These are phyloP conservation scores for Heimioporus sp. DNA, from an alignment of 768 basidiomycete species.

Conservation along the genomic window DNA sequence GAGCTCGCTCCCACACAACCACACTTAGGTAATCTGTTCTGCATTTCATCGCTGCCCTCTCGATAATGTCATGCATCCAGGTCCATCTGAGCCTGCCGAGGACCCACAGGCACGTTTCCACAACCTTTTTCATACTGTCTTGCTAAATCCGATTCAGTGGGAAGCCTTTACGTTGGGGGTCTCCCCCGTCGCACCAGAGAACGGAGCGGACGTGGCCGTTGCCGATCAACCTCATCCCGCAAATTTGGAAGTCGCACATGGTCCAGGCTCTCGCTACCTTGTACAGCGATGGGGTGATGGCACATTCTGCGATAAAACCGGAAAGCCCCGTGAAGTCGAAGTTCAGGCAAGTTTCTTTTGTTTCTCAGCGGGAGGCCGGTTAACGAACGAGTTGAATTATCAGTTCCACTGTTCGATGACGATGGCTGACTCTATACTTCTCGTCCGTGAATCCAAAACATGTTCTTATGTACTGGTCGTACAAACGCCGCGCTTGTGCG, in stretches of 20 bases:
- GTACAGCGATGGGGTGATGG: constrained; percentile 92
- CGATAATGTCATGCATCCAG: constrained; percentile 38
- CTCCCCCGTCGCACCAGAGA: constrained; percentile 58
- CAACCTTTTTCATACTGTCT: constrained; percentile 20
- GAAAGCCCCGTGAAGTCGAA: constrained; percentile 84
- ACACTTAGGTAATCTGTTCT: constrained; percentile 54
- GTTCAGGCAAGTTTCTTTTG: constrained; percentile 67
- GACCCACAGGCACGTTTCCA: constrained; percentile 68
- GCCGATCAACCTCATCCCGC: constrained; percentile 62
- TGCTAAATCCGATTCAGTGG: constrained; percentile 46
- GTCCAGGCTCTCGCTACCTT: constrained; percentile 83
- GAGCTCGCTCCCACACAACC: constrained; percentile 67
- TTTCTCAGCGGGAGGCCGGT: constrained; percentile 2
- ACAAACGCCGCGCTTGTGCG: constrained; percentile 92
- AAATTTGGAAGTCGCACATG: constrained; percentile 75
- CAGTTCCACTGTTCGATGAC: constrained; percentile 97
- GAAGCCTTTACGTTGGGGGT: constrained; percentile 77
- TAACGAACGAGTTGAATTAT: constrained; percentile 3
- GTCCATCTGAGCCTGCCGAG: constrained; percentile 76
- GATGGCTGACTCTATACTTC: constrained; percentile 84
- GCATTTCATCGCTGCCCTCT: constrained; percentile 16
- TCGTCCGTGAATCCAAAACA: constrained; percentile 91
- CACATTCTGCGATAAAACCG: constrained; percentile 91
- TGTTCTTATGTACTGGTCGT: constrained; percentile 94
- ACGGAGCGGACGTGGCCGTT: constrained; percentile 62